Percentiles rank a stretch among this genome's conserved stretches.
These are phyloP conservation scores for Aspergillus diversus DNA, from an alignment of 495 filamentous ascomycete species.

Conservation along the genomic window DNA sequence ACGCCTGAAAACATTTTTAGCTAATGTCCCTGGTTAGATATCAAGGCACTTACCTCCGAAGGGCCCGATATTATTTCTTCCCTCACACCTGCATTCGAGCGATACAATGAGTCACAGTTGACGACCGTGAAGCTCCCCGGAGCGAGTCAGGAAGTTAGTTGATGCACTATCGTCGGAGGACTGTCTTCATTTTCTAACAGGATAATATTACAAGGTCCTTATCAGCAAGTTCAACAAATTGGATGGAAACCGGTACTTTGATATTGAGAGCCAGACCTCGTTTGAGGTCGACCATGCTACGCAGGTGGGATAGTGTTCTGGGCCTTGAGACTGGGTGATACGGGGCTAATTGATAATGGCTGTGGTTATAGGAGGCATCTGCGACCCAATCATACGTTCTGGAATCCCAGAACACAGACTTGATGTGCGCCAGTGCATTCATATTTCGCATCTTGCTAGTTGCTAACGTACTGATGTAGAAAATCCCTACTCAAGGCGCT, in stretches of 20 bases:
- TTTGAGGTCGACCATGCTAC: constrained; percentile 86
- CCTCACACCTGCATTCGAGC: constrained; percentile 82
- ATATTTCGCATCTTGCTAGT: not conserved
- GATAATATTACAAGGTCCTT: constrained; percentile 61
- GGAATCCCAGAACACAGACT: constrained; percentile 75
- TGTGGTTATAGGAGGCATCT: constrained; percentile 70
- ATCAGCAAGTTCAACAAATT: constrained; percentile 84
- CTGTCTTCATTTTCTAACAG: not conserved
- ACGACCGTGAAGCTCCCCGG: constrained; percentile 85
- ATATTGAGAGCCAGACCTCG: constrained; percentile 80
- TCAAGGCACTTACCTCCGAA: constrained; percentile 81
- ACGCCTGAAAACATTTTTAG: not conserved
- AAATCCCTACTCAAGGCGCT: constrained; percentile 79
- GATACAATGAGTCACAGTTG: constrained; percentile 96
- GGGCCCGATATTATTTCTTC: constrained; percentile 67
- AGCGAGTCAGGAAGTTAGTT: constrained; percentile 68
- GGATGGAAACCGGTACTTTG: constrained; percentile 81
- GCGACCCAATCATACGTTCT: constrained; percentile 77
- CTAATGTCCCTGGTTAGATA: constrained; percentile 60
- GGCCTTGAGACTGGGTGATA: not conserved
- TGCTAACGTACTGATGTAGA: constrained; percentile 29
- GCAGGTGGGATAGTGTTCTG: constrained; percentile 54
- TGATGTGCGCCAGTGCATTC: constrained; percentile 62
- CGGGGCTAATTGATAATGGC: constrained; percentile 1
- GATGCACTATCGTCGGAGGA: not conserved